Conservation (phyloP, 164 flowering plant genomes). For the Liquidambar formosana region DNA sequence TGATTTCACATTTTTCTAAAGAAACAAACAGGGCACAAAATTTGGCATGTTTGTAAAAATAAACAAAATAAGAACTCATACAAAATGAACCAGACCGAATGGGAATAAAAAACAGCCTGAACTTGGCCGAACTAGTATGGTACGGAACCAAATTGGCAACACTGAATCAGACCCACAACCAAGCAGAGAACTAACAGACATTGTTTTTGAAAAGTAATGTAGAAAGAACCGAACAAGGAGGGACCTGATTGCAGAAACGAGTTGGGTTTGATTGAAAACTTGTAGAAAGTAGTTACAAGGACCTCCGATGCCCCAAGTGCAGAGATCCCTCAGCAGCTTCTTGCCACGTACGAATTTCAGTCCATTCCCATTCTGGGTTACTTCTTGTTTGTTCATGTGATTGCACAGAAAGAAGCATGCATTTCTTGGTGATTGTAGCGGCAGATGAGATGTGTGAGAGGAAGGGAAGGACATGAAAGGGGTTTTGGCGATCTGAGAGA, state of each 20-base stretch:
- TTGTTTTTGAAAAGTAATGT: neutral
- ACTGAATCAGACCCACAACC: too few relatives aligned
- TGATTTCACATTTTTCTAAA: neutral
- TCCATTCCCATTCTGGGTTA: constrained; percentile 4
- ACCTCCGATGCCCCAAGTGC: constrained; percentile 52
- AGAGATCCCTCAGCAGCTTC: constrained; percentile 33
- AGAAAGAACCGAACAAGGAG: neutral
- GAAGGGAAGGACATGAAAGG: neutral
- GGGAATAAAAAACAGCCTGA: too few relatives aligned
- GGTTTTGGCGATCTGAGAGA: too few relatives aligned
- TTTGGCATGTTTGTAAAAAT: too few relatives aligned
- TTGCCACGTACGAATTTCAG: constrained; percentile 18
- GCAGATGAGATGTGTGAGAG: neutral
- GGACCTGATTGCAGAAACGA: constrained; percentile 40
- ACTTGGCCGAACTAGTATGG: too few relatives aligned
- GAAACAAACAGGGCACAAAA: neutral
- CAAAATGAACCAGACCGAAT: too few relatives aligned
- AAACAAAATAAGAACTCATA: too few relatives aligned
- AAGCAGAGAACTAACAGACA: neutral
- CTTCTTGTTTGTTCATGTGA: neutral
- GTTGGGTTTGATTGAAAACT: constrained; percentile 33
- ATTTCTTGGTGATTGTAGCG: neutral
- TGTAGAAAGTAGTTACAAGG: constrained; percentile 38
- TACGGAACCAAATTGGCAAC: too few relatives aligned
- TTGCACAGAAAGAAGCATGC: neutral